These are phyloP conservation scores for Capsella bursapastoris DNA, from an alignment of 345 rosid genomes.

Conservation along the genomic window DNA sequence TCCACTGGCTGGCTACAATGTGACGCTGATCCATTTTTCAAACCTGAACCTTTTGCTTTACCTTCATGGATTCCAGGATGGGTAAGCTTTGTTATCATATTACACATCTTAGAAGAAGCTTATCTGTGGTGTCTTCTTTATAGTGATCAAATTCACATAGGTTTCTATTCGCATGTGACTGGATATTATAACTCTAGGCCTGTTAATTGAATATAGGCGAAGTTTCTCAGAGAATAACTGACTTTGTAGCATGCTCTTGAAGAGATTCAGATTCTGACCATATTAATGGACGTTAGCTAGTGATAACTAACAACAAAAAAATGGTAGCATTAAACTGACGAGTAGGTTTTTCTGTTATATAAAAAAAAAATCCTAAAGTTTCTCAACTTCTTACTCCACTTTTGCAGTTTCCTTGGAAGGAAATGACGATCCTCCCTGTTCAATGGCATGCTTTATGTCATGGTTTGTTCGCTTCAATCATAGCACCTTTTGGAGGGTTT, in stretches of 20 bases:
- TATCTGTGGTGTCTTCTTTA: neutral
- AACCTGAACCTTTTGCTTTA: slow-evolving; percentile 67
- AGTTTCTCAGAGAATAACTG: neutral
- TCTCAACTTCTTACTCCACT: slow-evolving; percentile 23
- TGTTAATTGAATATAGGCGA: neutral
- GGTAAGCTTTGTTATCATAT: slow-evolving; percentile 52
- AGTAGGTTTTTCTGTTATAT: neutral
- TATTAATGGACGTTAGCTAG: neutral
- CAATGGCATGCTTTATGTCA: slow-evolving; percentile 95
- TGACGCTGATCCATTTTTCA: slow-evolving; percentile 92
- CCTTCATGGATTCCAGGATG: slow-evolving; percentile 70
- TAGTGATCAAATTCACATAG: neutral
- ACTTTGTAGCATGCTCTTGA: neutral
- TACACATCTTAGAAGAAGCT: neutral
- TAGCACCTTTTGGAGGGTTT: slow-evolving; percentile 99
- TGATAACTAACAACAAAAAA: neutral
- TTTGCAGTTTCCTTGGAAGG: slow-evolving; percentile 90
- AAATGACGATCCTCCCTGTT: slow-evolving; percentile 78
- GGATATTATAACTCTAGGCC: neutral
- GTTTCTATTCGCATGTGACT: neutral
- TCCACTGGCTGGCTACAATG: slow-evolving; percentile 94
- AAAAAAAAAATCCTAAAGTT: neutral
- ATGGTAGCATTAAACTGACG: neutral
- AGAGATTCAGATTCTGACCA: neutral
- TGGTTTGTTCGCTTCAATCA: slow-evolving; percentile 95